Evolutionary conservation across 257 asterid species (phyloP).

Genomic region (Solanum virginianum): DNA sequence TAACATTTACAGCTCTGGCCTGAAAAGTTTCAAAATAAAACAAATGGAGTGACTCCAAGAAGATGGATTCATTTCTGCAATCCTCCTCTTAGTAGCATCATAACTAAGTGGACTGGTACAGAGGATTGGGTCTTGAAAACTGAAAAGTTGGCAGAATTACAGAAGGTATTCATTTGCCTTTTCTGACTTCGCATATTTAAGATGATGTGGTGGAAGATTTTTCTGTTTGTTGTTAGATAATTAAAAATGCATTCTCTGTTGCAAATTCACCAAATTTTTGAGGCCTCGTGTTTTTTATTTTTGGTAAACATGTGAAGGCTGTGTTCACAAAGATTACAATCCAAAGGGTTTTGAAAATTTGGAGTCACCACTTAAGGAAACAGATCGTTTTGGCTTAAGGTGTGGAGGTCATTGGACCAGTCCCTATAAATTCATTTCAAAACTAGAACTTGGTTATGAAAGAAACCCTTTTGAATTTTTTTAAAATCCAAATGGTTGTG

Average conservation of each 20-base stretch:
- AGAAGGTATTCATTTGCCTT: constrained; percentile 33
- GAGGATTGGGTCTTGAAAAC: constrained; percentile 69
- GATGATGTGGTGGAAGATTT: background rate
- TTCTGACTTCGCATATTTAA: background rate
- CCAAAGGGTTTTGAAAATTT: background rate
- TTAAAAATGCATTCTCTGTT: background rate
- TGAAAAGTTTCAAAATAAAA: constrained; percentile 71
- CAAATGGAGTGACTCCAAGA: constrained; percentile 88
- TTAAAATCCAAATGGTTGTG: background rate
- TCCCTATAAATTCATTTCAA: background rate
- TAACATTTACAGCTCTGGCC: constrained; percentile 61
- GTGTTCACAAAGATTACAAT: background rate
- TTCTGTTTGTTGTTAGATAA: background rate
- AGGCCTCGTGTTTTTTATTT: background rate
- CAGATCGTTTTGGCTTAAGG: background rate
- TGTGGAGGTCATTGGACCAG: background rate
- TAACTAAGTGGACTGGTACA: constrained; percentile 68
- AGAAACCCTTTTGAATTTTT: background rate
- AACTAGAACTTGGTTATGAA: background rate
- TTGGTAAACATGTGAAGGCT: background rate
- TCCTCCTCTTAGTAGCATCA: constrained; percentile 50
- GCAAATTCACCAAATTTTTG: background rate
- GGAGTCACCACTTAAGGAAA: background rate
- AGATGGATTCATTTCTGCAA: constrained; percentile 83
- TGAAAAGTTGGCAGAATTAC: constrained; percentile 54